Evolutionary conservation across 495 filamentous ascomycete species (phyloP).

Genomic region (Trichoderma virens): DNA sequence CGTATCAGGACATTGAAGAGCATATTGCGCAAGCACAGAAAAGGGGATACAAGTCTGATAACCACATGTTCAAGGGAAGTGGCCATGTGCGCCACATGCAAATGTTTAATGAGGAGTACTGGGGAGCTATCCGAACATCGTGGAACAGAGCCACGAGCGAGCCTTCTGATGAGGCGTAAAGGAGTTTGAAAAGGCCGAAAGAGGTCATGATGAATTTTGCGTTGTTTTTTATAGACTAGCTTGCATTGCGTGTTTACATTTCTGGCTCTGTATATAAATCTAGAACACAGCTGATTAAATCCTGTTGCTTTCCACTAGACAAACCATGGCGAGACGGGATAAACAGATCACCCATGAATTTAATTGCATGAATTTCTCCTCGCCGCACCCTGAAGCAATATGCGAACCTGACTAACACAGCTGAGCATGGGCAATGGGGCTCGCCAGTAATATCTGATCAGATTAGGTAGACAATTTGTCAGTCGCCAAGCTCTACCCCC

Average conservation of each 20-base stretch:
- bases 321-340: too few relatives aligned
- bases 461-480: too few relatives aligned
- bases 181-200: not conserved
- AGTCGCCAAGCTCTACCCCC: too few relatives aligned
- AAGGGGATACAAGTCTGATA: constrained; percentile 33
- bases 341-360: too few relatives aligned
- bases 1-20: constrained; percentile 44
- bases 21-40: constrained; percentile 37
- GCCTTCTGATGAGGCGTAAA: not conserved
- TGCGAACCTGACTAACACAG: too few relatives aligned
- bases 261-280: not conserved
- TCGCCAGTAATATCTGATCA: too few relatives aligned
- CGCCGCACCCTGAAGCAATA: too few relatives aligned
- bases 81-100: constrained; percentile 50
- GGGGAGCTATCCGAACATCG: constrained; percentile 34
- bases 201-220: not conserved
- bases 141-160: constrained; percentile 28
- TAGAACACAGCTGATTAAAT: not conserved
- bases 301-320: too few relatives aligned
- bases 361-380: too few relatives aligned
- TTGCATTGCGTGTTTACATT: not conserved
- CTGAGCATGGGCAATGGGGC: too few relatives aligned
- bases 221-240: not conserved
- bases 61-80: constrained; percentile 44
- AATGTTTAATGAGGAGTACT: constrained; percentile 44